These are phyloP conservation scores for Macrocystidia cucumis DNA, from an alignment of 1,284 basidiomycete genomes.

Conservation along the genomic window DNA sequence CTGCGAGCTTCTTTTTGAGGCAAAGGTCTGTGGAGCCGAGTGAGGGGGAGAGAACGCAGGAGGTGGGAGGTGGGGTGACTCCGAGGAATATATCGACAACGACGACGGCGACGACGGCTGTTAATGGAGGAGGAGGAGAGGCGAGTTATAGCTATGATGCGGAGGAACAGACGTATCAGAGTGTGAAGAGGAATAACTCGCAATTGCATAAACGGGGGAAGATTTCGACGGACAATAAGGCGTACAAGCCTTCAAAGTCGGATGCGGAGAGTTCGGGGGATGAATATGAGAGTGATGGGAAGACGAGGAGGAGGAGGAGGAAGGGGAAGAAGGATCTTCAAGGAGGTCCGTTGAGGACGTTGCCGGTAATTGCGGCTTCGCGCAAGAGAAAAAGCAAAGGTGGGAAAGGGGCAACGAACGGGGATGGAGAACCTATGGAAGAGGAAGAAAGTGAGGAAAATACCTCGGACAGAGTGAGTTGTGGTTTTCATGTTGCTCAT, in stretches of 20 bases:
- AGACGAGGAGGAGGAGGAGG: conserved; percentile 36
- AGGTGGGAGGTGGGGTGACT: too few relatives aligned
- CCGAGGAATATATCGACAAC: too few relatives aligned
- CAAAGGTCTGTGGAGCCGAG: conserved; percentile 49
- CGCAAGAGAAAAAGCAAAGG: conserved; percentile 32
- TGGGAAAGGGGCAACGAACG: conserved; percentile 10
- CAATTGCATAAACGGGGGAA: conserved; percentile 42
- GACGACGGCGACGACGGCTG: too few relatives aligned
- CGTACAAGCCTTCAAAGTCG: conserved; percentile 60
- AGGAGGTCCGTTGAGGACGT: conserved; percentile 51
- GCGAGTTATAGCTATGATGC: conserved; percentile 71
- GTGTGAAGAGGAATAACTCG: conserved; percentile 25
- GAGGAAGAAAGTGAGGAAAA: conserved; percentile 37
- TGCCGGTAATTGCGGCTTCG: conserved; percentile 59
- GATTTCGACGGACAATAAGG: conserved; percentile 71
- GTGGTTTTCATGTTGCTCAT: conserved; percentile 1
- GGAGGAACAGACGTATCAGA: conserved; percentile 59
- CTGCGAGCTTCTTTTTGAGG: conserved; percentile 52
- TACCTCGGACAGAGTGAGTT: conserved; percentile 29
- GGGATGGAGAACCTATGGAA: conserved; percentile 28
- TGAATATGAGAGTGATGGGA: conserved; percentile 49
- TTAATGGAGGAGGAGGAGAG: too few relatives aligned
- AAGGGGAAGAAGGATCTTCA: conserved; percentile 47
- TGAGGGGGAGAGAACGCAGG: too few relatives aligned
- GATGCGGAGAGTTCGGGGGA: conserved; percentile 57